Evolutionary conservation across 1,284 basidiomycete species (phyloP), one percentile per base, ranked within the genome.

Genomic region (Tausonia pullulans): DNA sequence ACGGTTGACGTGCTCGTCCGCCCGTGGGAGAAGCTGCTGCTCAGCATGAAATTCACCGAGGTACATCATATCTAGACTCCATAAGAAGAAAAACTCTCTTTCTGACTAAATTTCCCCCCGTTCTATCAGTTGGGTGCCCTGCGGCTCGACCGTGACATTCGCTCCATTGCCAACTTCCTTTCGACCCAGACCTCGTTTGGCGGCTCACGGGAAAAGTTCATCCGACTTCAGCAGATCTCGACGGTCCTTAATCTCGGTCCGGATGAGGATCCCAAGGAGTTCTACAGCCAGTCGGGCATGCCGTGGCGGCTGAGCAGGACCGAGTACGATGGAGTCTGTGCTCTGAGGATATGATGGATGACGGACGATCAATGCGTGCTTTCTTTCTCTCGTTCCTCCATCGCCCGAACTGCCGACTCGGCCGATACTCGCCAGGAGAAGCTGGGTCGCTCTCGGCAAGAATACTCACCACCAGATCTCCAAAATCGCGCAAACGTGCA

Each of bases 251-350:
- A 96, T 74, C 79, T 97, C 55, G 95, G 98, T 72, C 81, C 80
- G 87, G 90, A 92, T 69, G 91, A 94, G 75, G 88, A 92, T 70
- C 84, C 91, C 3, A 88, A 90, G 68, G 90, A 93, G 66, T 94
- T 95, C 72, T 94, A 91, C 75, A 89, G 87, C 68, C 85, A 87
- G 64, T 92, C 89, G 8, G 91, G 91, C n/a, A 90, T 94, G 67
- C 82, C 85, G 14, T 95, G 91, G 91, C 86, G 87, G 71, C 74
- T 95, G 63, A 86, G 81, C 67, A 81, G 84, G 70, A 82, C 85
- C 64, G 91, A 95, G 70, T 90, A 87, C 66, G 85, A 84, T 67
- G 79, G 81, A 49, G 83, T 91, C 58, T 82, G 83, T 49, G 82
- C 78, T 44, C 78, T 90, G 54, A 49, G 61, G 46, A 51, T 57